phyloP scores from a whole-genome alignment of 129 eudicot species.

The Helianthus tuberosus region DNA sequence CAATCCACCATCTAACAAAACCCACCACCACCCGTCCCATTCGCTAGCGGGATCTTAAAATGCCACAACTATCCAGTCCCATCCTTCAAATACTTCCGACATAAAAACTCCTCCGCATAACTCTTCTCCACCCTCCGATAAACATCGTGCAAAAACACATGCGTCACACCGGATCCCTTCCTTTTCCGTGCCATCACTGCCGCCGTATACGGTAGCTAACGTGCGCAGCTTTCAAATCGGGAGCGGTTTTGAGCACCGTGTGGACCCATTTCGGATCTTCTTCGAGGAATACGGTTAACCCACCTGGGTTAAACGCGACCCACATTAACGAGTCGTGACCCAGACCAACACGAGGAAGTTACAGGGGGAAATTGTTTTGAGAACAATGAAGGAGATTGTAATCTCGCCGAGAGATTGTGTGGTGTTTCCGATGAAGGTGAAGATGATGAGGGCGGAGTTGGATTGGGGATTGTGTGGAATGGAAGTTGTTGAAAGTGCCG shows the following conservation, averaged over 20 bases:
- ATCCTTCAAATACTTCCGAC: conserved; percentile 66
- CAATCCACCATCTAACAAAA: conserved; percentile 47
- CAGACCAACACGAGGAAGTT: conserved; percentile 86
- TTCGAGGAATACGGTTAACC: conserved; percentile 73
- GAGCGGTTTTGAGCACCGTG: conserved; percentile 51
- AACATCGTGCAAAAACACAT: conserved; percentile 86
- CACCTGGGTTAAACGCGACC: conserved; percentile 72
- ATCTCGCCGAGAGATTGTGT: conserved; percentile 65
- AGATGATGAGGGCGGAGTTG: conserved; percentile 63
- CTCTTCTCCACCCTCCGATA: conserved; percentile 78
- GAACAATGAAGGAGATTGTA: conserved; percentile 53
- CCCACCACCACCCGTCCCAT: conserved; percentile 20
- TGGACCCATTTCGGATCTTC: conserved; percentile 83
- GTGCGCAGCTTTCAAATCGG: conserved; percentile 50
- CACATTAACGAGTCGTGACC: conserved; percentile 92
- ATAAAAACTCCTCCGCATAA: conserved; percentile 72
- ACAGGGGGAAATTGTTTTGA: conserved; percentile 46
- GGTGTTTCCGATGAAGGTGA: no score
- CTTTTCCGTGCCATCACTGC: conserved; percentile 87
- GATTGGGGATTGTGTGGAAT: not conserved
- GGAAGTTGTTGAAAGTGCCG: conserved; percentile 17
- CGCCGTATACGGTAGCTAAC: conserved; percentile 75
- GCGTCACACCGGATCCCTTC: conserved; percentile 74
- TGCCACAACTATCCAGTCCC: conserved; percentile 78
- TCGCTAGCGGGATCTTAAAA: conserved; percentile 74